phyloP scores from a whole-genome alignment of 2,329 filamentous ascomycete genomes.

The Trichoderma koningii region DNA sequence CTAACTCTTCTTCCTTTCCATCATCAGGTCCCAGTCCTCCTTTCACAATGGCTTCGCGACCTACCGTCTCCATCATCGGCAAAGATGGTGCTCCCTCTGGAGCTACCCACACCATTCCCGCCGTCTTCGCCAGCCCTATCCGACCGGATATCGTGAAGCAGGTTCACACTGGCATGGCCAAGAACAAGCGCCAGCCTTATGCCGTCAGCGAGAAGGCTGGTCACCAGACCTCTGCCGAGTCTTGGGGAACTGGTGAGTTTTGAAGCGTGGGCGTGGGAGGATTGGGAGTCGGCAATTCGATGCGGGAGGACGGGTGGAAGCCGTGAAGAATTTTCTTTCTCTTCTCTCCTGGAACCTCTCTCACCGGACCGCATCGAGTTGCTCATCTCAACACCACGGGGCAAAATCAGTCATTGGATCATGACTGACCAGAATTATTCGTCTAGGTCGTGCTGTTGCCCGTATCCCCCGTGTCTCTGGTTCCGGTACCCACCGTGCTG shows the following conservation, averaged over 20 bases:
- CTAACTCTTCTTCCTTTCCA: constrained; percentile 23
- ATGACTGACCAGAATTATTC: constrained; percentile 9
- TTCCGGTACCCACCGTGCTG: constrained; percentile 99
- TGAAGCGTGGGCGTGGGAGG: background rate
- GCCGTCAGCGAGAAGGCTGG: constrained; percentile 99
- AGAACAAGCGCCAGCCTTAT: constrained; percentile 99
- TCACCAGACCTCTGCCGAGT: constrained; percentile 99
- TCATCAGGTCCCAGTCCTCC: constrained; percentile 43
- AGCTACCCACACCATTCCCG: constrained; percentile 87
- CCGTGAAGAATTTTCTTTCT: background rate
- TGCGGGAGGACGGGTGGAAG: background rate
- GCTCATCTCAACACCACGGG: background rate
- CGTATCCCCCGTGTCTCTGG: constrained; percentile 99
- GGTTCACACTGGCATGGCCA: constrained; percentile 98
- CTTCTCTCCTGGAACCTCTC: background rate
- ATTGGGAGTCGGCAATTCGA: background rate
- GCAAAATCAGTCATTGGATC: background rate
- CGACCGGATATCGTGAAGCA: constrained; percentile 99
- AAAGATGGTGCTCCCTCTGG: constrained; percentile 92
- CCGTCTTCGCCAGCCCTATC: constrained; percentile 97
- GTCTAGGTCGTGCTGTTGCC: constrained; percentile 90
- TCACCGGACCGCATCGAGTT: background rate
- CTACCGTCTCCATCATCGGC: constrained; percentile 95
- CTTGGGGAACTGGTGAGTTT: constrained; percentile 95
- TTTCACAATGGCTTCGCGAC: constrained; percentile 85